Conservation (phyloP, 2,329 filamentous ascomycete genomes). For the Arthroderma uncinatum region DNA sequence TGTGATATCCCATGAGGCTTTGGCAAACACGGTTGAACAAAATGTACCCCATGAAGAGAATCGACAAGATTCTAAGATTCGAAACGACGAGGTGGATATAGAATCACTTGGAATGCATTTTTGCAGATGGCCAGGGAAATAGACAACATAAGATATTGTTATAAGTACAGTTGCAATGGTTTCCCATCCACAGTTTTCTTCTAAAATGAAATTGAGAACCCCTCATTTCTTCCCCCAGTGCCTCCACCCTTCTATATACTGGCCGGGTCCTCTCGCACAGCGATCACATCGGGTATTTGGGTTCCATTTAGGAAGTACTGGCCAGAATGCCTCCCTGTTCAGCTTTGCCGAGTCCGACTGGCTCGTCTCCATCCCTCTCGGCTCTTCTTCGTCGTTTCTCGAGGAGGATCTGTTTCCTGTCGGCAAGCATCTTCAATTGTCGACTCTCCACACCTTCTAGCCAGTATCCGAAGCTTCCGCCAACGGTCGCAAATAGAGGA, state of each 20-base stretch:
- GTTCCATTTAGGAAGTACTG: slow-evolving; percentile 24
- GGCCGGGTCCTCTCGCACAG: not conserved
- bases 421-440: slow-evolving; percentile 64
- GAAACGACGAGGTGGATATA: not conserved
- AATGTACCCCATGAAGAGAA: no score
- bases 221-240: not conserved
- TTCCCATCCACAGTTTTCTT: not conserved
- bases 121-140: not conserved
- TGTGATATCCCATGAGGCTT: no score
- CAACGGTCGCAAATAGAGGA: slow-evolving; percentile 73
- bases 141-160: not conserved
- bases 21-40: no score
- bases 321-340: slow-evolving; percentile 29
- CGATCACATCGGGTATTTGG: not conserved
- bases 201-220: not conserved
- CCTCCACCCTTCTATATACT: not conserved
- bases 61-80: not conserved
- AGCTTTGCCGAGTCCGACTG: slow-evolving; percentile 19
- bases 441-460: slow-evolving; percentile 77
- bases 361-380: slow-evolving; percentile 44
- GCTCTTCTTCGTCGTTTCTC: slow-evolving; percentile 80
- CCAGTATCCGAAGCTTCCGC: slow-evolving; percentile 95
- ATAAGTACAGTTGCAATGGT: slow-evolving; percentile 2
- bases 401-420: slow-evolving; percentile 68
- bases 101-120: not conserved